These are phyloP conservation scores for Phialemonium atrogriseum DNA, from an alignment of 2,329 filamentous ascomycete species.

Conservation along the genomic window DNA sequence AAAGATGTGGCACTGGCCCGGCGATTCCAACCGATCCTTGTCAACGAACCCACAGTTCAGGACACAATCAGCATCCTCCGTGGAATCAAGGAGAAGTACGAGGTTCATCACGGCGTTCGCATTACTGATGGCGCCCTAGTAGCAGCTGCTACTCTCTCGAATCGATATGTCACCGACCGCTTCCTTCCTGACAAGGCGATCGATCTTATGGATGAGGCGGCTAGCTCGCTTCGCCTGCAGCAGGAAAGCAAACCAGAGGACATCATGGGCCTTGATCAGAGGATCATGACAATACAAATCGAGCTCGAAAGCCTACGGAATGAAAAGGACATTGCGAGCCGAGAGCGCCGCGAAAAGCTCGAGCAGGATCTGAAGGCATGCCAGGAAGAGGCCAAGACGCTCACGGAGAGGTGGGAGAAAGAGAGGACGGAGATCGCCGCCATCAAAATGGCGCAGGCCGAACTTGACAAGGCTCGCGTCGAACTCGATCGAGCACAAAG, in stretches of 20 bases:
- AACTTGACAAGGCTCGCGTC: slow-evolving; percentile 77
- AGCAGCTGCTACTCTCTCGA: slow-evolving; percentile 83
- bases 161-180: slow-evolving; percentile 92
- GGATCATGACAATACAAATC: slow-evolving; percentile 96
- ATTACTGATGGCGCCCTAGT: slow-evolving; percentile 91
- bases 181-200: slow-evolving; percentile 97
- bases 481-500: slow-evolving; percentile 85
- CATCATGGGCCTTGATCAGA: slow-evolving; percentile 84
- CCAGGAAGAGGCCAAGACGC: slow-evolving; percentile 64
- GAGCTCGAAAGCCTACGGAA: slow-evolving; percentile 91
- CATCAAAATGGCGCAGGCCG: slow-evolving; percentile 79
- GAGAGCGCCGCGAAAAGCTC: slow-evolving; percentile 79
- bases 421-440: slow-evolving; percentile 78
- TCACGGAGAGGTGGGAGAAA: slow-evolving; percentile 83
- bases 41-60: slow-evolving; percentile 84
- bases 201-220: slow-evolving; percentile 91
- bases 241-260: slow-evolving; percentile 96
- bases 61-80: slow-evolving; percentile 93
- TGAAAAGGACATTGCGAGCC: slow-evolving; percentile 83
- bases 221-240: slow-evolving; percentile 79
- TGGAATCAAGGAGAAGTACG: slow-evolving; percentile 96
- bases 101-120: slow-evolving; percentile 91
- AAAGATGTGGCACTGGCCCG: slow-evolving; percentile 91
- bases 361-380: slow-evolving; percentile 68
- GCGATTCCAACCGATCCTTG: slow-evolving; percentile 87